These are phyloP conservation scores for Boletales sp. DNA, from an alignment of 768 basidiomycete genomes.

Conservation along the genomic window DNA sequence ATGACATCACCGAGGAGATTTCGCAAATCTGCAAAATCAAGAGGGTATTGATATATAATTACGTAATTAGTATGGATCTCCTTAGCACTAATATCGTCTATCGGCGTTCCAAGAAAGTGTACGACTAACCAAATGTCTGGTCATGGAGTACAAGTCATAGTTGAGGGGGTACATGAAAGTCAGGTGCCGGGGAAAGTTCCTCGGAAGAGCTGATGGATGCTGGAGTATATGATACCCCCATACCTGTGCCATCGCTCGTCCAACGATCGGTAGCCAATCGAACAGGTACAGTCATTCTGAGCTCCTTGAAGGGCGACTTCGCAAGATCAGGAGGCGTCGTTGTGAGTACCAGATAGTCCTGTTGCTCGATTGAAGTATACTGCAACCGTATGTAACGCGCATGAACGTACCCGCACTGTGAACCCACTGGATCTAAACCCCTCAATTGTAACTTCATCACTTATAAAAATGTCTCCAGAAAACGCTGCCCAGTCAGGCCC, in stretches of 20 bases:
- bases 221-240: constrained; percentile 2
- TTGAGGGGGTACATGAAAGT: constrained; percentile 1
- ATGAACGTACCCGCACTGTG: constrained; percentile 49
- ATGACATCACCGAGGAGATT: constrained; percentile 17
- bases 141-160: too few species aligned
- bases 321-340: constrained; percentile 54
- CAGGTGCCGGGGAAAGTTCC: constrained; percentile 15
- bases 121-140: background rate
- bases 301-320: constrained; percentile 54
- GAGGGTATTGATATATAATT: background rate
- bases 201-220: constrained; percentile 22
- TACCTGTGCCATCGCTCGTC: constrained; percentile 34
- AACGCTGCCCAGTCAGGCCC: constrained; percentile 61
- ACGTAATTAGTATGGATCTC: background rate
- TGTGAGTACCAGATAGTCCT: constrained; percentile 68
- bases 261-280: constrained; percentile 63
- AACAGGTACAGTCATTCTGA: constrained; percentile 61
- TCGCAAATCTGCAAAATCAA: too few species aligned
- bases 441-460: constrained; percentile 44
- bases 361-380: background rate
- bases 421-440: constrained; percentile 68
- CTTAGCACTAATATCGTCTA: background rate
- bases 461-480: constrained; percentile 57
- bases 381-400: background rate
- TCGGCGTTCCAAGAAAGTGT: background rate